Evolutionary conservation across 2,329 filamentous ascomycete species (phyloP).

Genomic region (Diaporthe sp.): DNA sequence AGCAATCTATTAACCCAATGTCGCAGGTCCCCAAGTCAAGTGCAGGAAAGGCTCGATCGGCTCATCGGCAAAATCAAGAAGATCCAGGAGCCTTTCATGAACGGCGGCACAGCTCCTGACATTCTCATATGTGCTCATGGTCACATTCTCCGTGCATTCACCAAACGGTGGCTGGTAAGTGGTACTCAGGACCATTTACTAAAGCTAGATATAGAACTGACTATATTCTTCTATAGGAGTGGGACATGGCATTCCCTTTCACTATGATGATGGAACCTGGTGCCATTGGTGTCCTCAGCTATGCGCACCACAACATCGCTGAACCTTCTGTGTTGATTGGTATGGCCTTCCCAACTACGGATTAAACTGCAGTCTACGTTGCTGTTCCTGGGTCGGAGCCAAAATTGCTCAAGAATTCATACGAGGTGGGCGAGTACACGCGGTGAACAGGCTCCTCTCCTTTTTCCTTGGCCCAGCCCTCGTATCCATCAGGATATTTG

Average conservation of each 20-base stretch:
- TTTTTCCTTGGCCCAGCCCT: conserved; percentile 36
- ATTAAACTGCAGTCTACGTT: background rate
- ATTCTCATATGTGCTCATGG: conserved; percentile 55
- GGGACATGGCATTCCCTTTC: conserved; percentile 54
- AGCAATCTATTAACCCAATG: conserved; percentile 41
- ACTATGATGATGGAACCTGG: conserved; percentile 59
- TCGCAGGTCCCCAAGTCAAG: conserved; percentile 48
- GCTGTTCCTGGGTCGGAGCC: conserved; percentile 7
- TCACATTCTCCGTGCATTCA: conserved; percentile 59
- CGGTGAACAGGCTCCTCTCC: conserved; percentile 26
- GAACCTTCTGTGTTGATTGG: conserved; percentile 56
- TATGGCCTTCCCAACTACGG: conserved; percentile 48
- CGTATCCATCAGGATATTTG: conserved; percentile 41
- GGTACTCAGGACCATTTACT: background rate
- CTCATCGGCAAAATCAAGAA: conserved; percentile 55
- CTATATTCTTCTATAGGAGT: conserved; percentile 41
- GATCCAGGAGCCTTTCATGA: conserved; percentile 55
- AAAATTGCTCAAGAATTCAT: conserved; percentile 15
- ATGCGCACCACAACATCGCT: conserved; percentile 51
- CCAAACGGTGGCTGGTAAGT: conserved; percentile 55
- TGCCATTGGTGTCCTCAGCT: conserved; percentile 53
- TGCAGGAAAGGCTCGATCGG: conserved; percentile 55
- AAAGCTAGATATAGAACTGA: conserved; percentile 8
- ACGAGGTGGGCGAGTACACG: conserved; percentile 24
- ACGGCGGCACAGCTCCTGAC: conserved; percentile 53